A percentile compares a stretch with the other conserved stretches of the same genome.
phyloP scores from a whole-genome alignment of 345 rosid genomes.

The Hibiscus trionum region DNA sequence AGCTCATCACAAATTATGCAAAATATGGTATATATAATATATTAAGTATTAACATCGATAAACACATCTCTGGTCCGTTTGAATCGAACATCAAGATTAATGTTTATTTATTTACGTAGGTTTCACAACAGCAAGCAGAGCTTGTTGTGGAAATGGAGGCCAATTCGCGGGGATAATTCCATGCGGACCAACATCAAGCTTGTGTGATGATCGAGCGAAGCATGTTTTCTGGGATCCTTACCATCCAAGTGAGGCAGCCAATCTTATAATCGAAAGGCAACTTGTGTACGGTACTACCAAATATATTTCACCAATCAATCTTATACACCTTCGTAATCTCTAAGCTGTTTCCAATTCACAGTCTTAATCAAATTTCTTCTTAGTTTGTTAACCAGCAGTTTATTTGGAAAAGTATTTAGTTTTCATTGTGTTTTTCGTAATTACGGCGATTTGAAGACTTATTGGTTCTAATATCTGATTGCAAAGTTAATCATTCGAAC shows the following conservation, averaged over 20 bases:
- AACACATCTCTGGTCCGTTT: background rate
- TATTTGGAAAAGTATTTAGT: no score
- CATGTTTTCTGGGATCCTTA: constrained; percentile 90
- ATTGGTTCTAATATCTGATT: no score
- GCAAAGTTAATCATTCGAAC: no score
- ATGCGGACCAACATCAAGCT: constrained; percentile 69
- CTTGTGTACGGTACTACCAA: constrained; percentile 17
- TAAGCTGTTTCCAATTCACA: constrained; percentile 2
- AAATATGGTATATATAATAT: constrained; percentile 44
- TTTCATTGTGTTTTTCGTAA: no score
- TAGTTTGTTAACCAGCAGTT: no score
- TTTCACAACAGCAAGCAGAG: constrained; percentile 42
- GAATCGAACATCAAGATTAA: background rate
- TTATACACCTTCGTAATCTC: constrained; percentile 48
- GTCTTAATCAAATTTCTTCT: background rate
- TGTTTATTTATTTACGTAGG: background rate
- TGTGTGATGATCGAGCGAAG: constrained; percentile 55
- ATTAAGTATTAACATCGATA: background rate
- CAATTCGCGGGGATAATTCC: constrained; percentile 83
- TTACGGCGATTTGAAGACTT: no score
- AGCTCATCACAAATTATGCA: constrained; percentile 68
- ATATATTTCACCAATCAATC: background rate
- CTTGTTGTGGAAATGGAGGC: constrained; percentile 82
- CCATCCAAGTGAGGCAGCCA: constrained; percentile 85
- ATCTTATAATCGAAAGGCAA: constrained; percentile 52